These are phyloP conservation scores for Stentor roeselii DNA, from an alignment of 73 alveolate species.

Conservation along the genomic window DNA sequence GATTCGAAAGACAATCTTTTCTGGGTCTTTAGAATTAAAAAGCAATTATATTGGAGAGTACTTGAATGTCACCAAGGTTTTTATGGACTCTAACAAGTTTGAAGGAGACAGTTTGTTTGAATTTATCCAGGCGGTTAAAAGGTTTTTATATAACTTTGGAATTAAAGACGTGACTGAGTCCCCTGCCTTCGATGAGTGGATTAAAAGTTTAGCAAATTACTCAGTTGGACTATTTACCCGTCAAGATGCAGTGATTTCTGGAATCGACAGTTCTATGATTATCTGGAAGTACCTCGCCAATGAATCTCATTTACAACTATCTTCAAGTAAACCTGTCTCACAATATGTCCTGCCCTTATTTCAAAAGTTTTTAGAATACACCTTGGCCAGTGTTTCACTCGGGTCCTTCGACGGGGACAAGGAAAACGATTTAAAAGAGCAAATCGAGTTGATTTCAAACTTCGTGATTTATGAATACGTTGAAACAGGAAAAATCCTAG, in stretches of 20 bases:
- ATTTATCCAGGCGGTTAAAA: neutral
- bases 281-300: conserved; percentile 3
- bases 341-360: neutral
- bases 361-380: conserved; percentile 8
- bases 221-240: neutral
- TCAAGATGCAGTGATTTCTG: neutral
- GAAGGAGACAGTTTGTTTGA: conserved; percentile 2
- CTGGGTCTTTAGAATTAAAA: neutral
- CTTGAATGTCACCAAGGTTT: neutral
- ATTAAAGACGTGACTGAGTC: neutral
- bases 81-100: neutral
- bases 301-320: conserved; percentile 2
- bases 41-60: neutral
- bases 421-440: conserved; percentile 2
- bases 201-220: neutral
- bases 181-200: neutral
- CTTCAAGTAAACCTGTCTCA: neutral
- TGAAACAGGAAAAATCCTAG: neutral
- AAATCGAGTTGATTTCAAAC: neutral
- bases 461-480: neutral
- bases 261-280: conserved; percentile 14
- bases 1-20: neutral
- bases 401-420: neutral
- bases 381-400: neutral
- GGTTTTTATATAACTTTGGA: neutral